A percentile compares a stretch with the other conserved stretches of the same genome.
phyloP scores from a whole-genome alignment of 129 eudicot species.

The Helianthus annuus region HanXRQr2.0-SUNRISE NC_035446.2:137871595-137872094 shows the following conservation, averaged over 20 bases:
- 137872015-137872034: slow-evolving; percentile 46
- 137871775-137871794: not conserved
- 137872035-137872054: slow-evolving; percentile 52
- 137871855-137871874: slow-evolving; percentile 88
- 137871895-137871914: slow-evolving; percentile 59
- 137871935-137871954: slow-evolving; percentile 61
- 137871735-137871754: not conserved
- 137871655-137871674: slow-evolving; percentile 66
- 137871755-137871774: not conserved
- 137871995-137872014: not conserved
- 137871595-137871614: slow-evolving; percentile 52
- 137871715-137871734: not conserved
- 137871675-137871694: slow-evolving; percentile 67
- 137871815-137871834: slow-evolving; percentile 83
- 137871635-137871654: slow-evolving; percentile 64
- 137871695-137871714: slow-evolving; percentile 67
- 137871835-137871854: slow-evolving; percentile 77
- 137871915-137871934: slow-evolving; percentile 65
- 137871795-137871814: slow-evolving; percentile 32
- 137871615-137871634: slow-evolving; percentile 51
- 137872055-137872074: slow-evolving; percentile 62
- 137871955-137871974: slow-evolving; percentile 49
- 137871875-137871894: slow-evolving; percentile 68
- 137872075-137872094: slow-evolving; percentile 73
- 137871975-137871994: not conserved